Evolutionary conservation across 2,329 filamentous ascomycete species (phyloP).

Genomic region (Penicillium griseofulvum): DNA sequence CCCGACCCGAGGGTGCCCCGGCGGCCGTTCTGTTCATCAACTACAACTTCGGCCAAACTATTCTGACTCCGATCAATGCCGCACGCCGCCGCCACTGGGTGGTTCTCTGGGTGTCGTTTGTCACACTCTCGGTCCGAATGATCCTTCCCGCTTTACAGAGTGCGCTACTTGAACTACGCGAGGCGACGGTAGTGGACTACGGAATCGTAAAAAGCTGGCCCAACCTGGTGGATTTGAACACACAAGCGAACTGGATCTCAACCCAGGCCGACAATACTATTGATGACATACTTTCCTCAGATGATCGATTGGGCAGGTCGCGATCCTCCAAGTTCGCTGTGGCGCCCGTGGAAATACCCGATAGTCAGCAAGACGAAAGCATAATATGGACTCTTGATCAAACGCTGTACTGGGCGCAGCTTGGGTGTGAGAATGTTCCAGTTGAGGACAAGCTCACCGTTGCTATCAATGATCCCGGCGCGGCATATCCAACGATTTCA

Average conservation of each 20-base stretch:
- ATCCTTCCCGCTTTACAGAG: slow-evolving; percentile 35
- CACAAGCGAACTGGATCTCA: slow-evolving; percentile 32
- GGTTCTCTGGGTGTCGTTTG: slow-evolving; percentile 31
- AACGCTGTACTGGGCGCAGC: slow-evolving; percentile 33
- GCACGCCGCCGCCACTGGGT: slow-evolving; percentile 33
- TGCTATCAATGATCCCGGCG: slow-evolving; percentile 18
- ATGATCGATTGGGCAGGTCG: slow-evolving; percentile 20
- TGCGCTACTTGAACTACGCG: slow-evolving; percentile 32
- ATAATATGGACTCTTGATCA: slow-evolving; percentile 35
- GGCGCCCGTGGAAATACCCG: slow-evolving; percentile 33
- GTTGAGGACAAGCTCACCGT: slow-evolving; percentile 22
- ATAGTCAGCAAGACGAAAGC: slow-evolving; percentile 18
- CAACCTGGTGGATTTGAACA: slow-evolving; percentile 24
- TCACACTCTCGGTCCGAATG: slow-evolving; percentile 33
- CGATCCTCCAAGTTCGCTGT: slow-evolving; percentile 32
- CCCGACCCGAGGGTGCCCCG: slow-evolving; percentile 32
- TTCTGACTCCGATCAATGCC: slow-evolving; percentile 34
- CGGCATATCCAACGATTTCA: slow-evolving; percentile 18
- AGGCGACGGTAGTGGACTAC: slow-evolving; percentile 22
- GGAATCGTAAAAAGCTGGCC: slow-evolving; percentile 31
- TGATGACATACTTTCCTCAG: slow-evolving; percentile 22
- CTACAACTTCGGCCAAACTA: slow-evolving; percentile 38
- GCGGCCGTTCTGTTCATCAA: slow-evolving; percentile 37
- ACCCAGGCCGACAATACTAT: slow-evolving; percentile 26
- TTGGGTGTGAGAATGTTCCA: slow-evolving; percentile 24